Conservation (phyloP, 148 eudicot species). For the Rhododendron ovatum region DNA sequence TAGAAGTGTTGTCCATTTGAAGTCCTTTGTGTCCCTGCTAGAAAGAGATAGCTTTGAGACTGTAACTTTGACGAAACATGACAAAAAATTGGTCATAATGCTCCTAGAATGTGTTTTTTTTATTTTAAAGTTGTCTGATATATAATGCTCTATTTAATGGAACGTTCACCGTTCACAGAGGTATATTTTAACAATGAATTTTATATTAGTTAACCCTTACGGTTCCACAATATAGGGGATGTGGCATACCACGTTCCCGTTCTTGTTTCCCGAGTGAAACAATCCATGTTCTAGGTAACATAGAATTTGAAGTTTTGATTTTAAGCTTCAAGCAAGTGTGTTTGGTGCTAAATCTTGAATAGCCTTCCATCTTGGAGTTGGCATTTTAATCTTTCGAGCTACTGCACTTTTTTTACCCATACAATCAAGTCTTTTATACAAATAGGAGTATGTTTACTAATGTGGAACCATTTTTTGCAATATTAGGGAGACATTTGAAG, state of each 20-base stretch:
- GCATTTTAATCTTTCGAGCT: no score
- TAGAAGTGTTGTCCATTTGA: not conserved
- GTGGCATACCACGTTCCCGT: not conserved
- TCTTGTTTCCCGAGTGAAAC: not conserved
- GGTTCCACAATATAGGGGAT: not conserved
- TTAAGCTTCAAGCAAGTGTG: no score
- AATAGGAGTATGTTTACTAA: no score
- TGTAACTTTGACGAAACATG: not conserved
- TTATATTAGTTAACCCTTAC: not conserved
- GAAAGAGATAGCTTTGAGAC: not conserved
- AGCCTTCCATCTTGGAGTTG: no score
- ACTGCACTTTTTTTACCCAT: no score
- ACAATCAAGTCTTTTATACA: no score
- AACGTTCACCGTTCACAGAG: not conserved
- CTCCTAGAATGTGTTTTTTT: not conserved
- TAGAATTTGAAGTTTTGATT: not conserved
- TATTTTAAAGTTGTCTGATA: not conserved
- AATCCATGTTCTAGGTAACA: not conserved
- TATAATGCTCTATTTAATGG: not conserved
- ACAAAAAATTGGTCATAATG: not conserved
- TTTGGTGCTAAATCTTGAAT: no score
- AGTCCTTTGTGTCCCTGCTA: not conserved
- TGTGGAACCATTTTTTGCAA: no score
- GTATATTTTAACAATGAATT: not conserved
- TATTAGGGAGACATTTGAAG: no score